Evolutionary conservation across 805 yeast genomes (phyloP).

Genomic region (Vanderwaltozyma polyspora): DNA sequence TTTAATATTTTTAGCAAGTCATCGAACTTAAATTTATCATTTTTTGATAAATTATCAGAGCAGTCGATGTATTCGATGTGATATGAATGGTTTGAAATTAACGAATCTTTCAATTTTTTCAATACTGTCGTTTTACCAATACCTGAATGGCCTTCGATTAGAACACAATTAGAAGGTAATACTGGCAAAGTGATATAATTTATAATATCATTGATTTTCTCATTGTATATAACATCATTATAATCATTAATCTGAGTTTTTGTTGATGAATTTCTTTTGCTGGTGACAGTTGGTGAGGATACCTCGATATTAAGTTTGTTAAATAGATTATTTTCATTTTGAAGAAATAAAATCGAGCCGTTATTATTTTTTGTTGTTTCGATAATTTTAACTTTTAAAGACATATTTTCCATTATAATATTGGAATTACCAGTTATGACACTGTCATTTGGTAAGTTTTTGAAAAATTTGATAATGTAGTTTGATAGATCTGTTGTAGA

Average conservation of each 20-base stretch:
- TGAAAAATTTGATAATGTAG: not conserved
- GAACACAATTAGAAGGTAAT: constrained; percentile 33
- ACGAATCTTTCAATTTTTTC: constrained; percentile 28
- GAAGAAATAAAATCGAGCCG: not conserved
- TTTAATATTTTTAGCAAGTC: constrained; percentile 33
- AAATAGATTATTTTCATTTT: not conserved
- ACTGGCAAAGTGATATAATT: constrained; percentile 12
- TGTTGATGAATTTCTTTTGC: not conserved
- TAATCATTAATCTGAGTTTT: not conserved
- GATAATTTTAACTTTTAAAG: not conserved
- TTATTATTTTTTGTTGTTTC: not conserved
- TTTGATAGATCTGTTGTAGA: not conserved
- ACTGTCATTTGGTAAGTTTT: not conserved
- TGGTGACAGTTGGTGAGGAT: not conserved
- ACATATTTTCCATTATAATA: not conserved
- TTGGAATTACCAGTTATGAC: not conserved
- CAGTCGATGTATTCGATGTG: constrained; percentile 39
- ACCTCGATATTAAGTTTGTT: not conserved
- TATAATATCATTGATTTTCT: constrained; percentile 2
- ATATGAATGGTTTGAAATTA: constrained; percentile 13
- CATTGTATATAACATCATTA: constrained; percentile 1
- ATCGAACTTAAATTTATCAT: constrained; percentile 16
- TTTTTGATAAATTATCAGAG: constrained; percentile 32
- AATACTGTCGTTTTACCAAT: constrained; percentile 65
- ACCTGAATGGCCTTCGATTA: constrained; percentile 67